phyloP scores from a whole-genome alignment of 148 eudicot species.

The Hydrangea macrophylla region DNA sequence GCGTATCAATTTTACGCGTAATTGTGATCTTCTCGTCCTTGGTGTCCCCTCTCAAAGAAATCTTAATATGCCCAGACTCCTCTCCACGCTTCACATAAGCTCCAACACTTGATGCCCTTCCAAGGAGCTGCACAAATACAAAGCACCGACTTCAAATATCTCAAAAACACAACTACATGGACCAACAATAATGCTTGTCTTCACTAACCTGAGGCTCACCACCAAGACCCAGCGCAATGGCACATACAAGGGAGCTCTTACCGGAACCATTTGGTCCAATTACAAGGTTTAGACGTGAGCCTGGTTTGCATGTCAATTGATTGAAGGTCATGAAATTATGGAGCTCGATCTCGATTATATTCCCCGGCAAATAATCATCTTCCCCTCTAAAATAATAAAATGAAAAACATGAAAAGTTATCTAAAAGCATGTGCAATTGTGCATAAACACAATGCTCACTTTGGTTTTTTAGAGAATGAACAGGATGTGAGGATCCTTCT shows the following conservation, averaged over 20 bases:
- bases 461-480: no score
- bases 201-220: constrained; percentile 84
- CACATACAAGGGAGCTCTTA: constrained; percentile 90
- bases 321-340: constrained; percentile 87
- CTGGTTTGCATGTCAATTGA: constrained; percentile 69
- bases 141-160: neutral
- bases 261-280: constrained; percentile 98
- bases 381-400: constrained; percentile 50
- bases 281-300: constrained; percentile 78
- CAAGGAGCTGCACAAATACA: constrained; percentile 62
- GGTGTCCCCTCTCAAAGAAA: constrained; percentile 62
- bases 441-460: no score
- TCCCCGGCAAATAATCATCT: constrained; percentile 86
- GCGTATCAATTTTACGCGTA: constrained; percentile 68
- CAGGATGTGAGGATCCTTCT: no score
- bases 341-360: constrained; percentile 79
- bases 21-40: constrained; percentile 46
- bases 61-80: constrained; percentile 66
- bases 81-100: constrained; percentile 93
- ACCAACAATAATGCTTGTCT: neutral
- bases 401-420: constrained; percentile 7
- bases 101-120: constrained; percentile 79
- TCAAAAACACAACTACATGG: constrained; percentile 6
- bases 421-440: no score
- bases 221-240: constrained; percentile 89